Evolutionary conservation across 371 early-diverging fungal species (phyloP), one percentile per base, ranked within the genome.

Genomic region (Zychaea mexicana): DNA sequence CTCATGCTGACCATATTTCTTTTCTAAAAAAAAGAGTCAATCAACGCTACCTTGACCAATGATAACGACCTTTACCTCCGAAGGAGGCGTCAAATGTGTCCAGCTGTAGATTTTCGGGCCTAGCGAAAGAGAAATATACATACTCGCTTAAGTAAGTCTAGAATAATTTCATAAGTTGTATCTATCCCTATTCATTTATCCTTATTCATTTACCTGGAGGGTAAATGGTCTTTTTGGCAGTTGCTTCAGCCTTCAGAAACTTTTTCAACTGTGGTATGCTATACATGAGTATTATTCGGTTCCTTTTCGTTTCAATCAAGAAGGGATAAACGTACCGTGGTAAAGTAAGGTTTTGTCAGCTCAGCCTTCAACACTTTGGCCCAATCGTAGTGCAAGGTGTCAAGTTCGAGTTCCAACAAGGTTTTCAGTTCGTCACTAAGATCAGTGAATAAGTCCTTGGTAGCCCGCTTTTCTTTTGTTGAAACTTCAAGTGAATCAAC

Each of bases 21-120:
- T n/a, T n/a, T n/a, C n/a, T n/a, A n/a, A n/a, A n/a, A n/a, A n/a
- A n/a, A n/a, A n/a, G n/a, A n/a, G n/a, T n/a, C 42, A 12, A n/a
- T 42, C n/a, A 42, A 36, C 36, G n/a, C n/a, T 68, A 88, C 90
- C 92, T 86, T 96, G 98, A 9, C 98, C 97, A 30, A 97, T 67
- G 57, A 97, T 94, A 21, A 97, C 95, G 10, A 96, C 93, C 53
- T 87, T 85, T 21, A 96, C 91, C 7, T 79, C 62, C 5, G 74
- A 71, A 10, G 87, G 78, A 6, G 87, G 88, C 7, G 92, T 87
- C 54, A 74, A 89, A 22, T 85, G 77, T 19, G 91, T 91, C 93
- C 93, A 92, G 69, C 89, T 88, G 72, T 94, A 96, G 30, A 94
- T 86, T 39, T 94, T 85, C 2, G 66, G 57, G 39, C 71, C 86